A percentile compares a stretch with the other conserved stretches of the same genome.
Conservation (phyloP, 495 filamentous ascomycete species). For the Xanthoparmelia taractica region DNA sequence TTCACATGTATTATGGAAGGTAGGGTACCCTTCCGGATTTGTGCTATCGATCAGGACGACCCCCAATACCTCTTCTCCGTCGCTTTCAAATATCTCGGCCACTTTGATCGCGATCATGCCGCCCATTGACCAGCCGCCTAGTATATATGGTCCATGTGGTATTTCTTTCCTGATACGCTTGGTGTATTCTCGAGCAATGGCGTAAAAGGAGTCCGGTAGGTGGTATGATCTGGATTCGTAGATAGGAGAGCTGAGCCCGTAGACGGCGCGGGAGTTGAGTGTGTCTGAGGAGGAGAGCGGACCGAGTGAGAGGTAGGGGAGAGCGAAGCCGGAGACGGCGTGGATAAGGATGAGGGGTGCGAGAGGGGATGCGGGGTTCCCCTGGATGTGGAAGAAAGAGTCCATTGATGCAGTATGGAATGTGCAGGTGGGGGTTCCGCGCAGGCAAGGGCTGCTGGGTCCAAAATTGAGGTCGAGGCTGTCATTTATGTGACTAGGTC, state of each 20-base stretch:
- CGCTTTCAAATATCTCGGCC: slow-evolving; percentile 19
- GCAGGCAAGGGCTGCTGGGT: no score
- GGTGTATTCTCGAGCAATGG: slow-evolving; percentile 23
- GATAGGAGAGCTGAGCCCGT: slow-evolving; percentile 26
- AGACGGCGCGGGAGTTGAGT: slow-evolving; percentile 17
- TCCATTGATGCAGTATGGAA: no score
- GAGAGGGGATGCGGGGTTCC: slow-evolving; percentile 13
- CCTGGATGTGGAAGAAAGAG: slow-evolving; percentile 27
- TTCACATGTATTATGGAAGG: slow-evolving; percentile 19
- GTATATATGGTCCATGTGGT: slow-evolving; percentile 22
- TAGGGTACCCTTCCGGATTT: slow-evolving; percentile 24
- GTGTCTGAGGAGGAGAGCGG: slow-evolving; percentile 12
- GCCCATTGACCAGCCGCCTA: slow-evolving; percentile 27
- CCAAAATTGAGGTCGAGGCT: no score
- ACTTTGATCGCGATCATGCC: slow-evolving; percentile 26
- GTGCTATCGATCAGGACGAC: slow-evolving; percentile 27
- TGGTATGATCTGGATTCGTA: slow-evolving; percentile 20
- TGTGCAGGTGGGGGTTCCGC: no score
- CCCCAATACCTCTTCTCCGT: slow-evolving; percentile 18
- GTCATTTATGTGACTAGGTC: no score
- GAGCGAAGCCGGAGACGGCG: slow-evolving; percentile 26
- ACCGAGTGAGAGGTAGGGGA: slow-evolving; percentile 28
- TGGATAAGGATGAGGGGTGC: slow-evolving; percentile 28
- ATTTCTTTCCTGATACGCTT: slow-evolving; percentile 19
- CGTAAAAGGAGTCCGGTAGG: slow-evolving; percentile 22